Evolutionary conservation across 2,329 filamentous ascomycete species (phyloP), one percentile per base, ranked within the genome.

Genomic region (Didymella pinodella): DNA sequence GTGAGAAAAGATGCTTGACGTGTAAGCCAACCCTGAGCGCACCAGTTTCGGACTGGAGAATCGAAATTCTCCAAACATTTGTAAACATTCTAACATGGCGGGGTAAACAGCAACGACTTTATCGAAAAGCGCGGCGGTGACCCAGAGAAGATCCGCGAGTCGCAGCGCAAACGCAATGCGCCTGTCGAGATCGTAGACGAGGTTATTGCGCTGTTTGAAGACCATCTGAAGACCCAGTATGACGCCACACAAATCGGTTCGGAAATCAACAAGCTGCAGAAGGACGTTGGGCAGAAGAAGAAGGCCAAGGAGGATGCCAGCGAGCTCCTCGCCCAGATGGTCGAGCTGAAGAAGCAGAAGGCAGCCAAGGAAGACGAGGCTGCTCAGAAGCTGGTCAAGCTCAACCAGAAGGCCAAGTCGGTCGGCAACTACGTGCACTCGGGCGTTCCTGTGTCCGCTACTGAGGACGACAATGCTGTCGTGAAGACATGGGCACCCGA

Each of bases 351-450:
- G 72, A 89, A 91, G 78, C 84, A 93, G 79, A 94, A 96, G 83
- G 93, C 93, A 80, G 84, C 85, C 44, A 83, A 93, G 59, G 87
- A 93, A 68, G 90, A 92, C 32, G 80, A 85, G 57, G 93, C 93
- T 2, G 82, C 83, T 16, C 86, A 90, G 76, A 97, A 96, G 80
- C 89, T 95, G 62, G 81, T 83, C 49, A 81, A 86, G 43, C 83
- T 97, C 62, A 88, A 90, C 74, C 84, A 83, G 70, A 96, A 96
- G 81, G 86, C 93, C 70, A 91, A 90, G 78, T 89, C 86, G 1
- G 90, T 99, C 67, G 95, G 92, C 65, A 96, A 96, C 79, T 88
- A 93, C 77, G 95, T 99, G 53, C 93, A 98, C 81, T 88, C 92
- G 26, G 91, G 90, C 16, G 93, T 97, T 8, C 91, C 91, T 11